A percentile compares a stretch with the other conserved stretches of the same genome.
These are phyloP conservation scores for Naganishia randhawae DNA, from an alignment of 768 basidiomycete genomes.

Conservation along the genomic window DNA sequence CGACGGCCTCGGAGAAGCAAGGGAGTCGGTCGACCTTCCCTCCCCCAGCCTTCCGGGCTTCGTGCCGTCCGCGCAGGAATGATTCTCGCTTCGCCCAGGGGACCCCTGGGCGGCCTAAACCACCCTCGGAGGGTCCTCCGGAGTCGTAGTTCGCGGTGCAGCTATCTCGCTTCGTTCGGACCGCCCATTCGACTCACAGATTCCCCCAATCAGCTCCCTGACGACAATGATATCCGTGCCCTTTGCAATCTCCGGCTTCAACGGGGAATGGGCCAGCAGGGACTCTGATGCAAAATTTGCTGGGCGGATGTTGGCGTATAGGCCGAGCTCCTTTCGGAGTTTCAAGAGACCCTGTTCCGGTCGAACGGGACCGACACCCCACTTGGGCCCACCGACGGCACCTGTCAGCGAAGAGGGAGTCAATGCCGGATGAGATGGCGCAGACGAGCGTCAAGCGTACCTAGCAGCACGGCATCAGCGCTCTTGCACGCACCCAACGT, in stretches of 20 bases:
- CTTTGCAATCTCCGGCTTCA: constrained; percentile 74
- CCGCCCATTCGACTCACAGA: constrained; percentile 58
- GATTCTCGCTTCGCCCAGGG: too few species aligned
- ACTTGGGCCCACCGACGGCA: constrained; percentile 97
- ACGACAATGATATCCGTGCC: constrained; percentile 85
- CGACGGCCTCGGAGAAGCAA: too few species aligned
- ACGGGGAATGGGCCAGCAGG: constrained; percentile 78
- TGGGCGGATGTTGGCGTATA: constrained; percentile 97
- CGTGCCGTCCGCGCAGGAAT: too few species aligned
- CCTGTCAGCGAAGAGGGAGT: constrained; percentile 58
- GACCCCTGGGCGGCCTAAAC: too few species aligned
- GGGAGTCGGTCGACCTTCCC: too few species aligned
- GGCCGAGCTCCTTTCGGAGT: constrained; percentile 84
- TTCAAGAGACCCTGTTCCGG: constrained; percentile 86
- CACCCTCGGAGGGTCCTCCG: too few species aligned
- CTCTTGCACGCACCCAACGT: constrained; percentile 84
- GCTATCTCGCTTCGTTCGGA: too few species aligned
- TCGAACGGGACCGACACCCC: constrained; percentile 86
- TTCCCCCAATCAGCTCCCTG: constrained; percentile 91
- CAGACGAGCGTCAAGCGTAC: constrained; percentile 53
- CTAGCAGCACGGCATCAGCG: constrained; percentile 94
- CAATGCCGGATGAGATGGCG: neutral
- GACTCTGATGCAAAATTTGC: constrained; percentile 91
- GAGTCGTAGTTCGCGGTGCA: too few species aligned
- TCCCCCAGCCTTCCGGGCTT: too few species aligned